Evolutionary conservation across 2,329 filamentous ascomycete species (phyloP).

Genomic region (Nemania serpens): DNA sequence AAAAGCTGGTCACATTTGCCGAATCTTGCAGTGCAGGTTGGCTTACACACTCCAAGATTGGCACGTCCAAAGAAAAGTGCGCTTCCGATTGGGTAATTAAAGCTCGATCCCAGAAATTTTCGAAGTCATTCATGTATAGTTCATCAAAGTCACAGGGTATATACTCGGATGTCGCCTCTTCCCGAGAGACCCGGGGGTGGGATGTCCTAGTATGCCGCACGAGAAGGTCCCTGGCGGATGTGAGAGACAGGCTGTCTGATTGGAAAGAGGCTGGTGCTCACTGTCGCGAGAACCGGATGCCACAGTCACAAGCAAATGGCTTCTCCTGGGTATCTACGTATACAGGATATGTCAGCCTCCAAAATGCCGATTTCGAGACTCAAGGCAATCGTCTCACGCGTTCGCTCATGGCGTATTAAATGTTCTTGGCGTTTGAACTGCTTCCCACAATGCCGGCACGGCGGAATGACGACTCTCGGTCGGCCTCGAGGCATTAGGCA

Average conservation of each 20-base stretch:
- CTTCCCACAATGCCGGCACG: constrained; percentile 41
- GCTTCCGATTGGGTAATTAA: constrained; percentile 8
- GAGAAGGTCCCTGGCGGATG: constrained; percentile 20
- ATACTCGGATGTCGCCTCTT: neutral
- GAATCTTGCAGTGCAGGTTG: neutral
- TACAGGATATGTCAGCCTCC: neutral
- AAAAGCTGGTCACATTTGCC: constrained; percentile 7
- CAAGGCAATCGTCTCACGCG: constrained; percentile 28
- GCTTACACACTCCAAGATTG: neutral
- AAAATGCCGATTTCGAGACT: neutral
- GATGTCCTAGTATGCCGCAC: constrained; percentile 19
- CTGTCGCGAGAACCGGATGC: constrained; percentile 40
- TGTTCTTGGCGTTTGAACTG: constrained; percentile 43
- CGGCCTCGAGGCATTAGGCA: constrained; percentile 26
- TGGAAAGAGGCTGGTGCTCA: constrained; percentile 24
- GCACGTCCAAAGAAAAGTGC: constrained; percentile 12
- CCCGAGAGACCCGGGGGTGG: neutral
- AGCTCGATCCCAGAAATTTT: constrained; percentile 21
- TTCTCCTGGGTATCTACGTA: constrained; percentile 44
- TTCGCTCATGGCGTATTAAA: constrained; percentile 41
- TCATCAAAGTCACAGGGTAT: constrained; percentile 4
- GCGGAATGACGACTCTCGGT: constrained; percentile 22
- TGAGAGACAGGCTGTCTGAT: neutral
- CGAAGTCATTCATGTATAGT: constrained; percentile 12
- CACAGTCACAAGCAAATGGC: constrained; percentile 41